Conservation (phyloP, 176 grass and related monocot species). For the Typha latifolia region DNA sequence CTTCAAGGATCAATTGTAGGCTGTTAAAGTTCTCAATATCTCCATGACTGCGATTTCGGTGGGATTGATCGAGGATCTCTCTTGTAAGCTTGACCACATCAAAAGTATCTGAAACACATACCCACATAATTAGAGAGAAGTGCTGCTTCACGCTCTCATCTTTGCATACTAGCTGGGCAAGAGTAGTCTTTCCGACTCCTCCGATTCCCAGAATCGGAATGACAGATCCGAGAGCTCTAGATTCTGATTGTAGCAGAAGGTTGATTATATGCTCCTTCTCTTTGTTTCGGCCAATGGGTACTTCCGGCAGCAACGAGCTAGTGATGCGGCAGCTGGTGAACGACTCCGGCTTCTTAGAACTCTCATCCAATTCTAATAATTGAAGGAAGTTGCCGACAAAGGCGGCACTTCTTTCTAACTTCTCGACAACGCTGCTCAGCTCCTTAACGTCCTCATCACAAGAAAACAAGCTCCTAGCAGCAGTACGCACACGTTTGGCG, state of each 20-base stretch:
- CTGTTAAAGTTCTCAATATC: no score
- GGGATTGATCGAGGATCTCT: no score
- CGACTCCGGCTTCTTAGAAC: background rate
- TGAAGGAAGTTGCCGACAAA: constrained; percentile 1
- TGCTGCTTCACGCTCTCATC: no score
- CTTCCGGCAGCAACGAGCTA: constrained; percentile 8
- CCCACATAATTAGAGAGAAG: no score
- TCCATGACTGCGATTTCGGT: no score
- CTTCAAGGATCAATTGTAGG: no score
- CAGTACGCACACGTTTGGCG: constrained; percentile 1
- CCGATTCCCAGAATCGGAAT: no score
- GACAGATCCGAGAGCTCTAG: background rate
- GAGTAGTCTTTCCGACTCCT: no score
- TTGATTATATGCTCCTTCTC: constrained; percentile 12
- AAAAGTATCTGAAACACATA: no score
- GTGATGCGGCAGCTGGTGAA: background rate
- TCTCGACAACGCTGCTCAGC: constrained; percentile 24
- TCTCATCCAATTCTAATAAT: background rate
- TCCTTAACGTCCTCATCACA: constrained; percentile 24
- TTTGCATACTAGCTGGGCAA: no score
- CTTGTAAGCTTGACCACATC: no score
- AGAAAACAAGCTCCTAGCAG: background rate
- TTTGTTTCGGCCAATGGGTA: constrained; percentile 26
- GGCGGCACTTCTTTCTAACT: background rate
- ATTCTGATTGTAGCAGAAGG: constrained; percentile 8